Conservation (phyloP, 345 rosid species). For the Carallia brachiata region DNA sequence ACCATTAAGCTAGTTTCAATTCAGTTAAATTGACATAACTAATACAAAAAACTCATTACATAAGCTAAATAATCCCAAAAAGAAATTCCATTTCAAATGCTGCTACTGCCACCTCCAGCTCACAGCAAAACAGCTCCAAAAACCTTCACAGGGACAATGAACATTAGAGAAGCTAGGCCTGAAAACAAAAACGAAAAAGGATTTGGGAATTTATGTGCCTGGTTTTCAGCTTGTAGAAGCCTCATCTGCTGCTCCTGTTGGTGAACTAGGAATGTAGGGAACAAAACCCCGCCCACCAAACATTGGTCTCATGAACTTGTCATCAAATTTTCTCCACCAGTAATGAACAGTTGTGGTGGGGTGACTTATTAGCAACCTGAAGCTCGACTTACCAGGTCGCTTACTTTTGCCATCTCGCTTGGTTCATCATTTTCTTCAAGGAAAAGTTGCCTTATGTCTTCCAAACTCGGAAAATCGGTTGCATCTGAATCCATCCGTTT, state of each 20-base stretch:
- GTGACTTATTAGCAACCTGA: constrained; percentile 45
- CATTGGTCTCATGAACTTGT: constrained; percentile 61
- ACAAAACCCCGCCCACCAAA: constrained; percentile 74
- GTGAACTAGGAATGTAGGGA: constrained; percentile 50
- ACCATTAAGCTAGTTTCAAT: too few relatives aligned
- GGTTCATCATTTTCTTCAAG: constrained; percentile 50
- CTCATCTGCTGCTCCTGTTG: constrained; percentile 42
- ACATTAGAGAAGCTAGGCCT: too few relatives aligned
- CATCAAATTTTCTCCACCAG: constrained; percentile 70
- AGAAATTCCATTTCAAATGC: too few relatives aligned
- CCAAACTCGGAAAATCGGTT: constrained; percentile 45
- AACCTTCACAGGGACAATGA: too few relatives aligned
- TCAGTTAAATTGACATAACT: too few relatives aligned
- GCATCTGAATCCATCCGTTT: constrained; percentile 43
- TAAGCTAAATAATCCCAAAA: too few relatives aligned
- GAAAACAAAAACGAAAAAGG: neutral
- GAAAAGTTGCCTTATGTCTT: constrained; percentile 50
- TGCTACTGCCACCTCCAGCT: too few relatives aligned
- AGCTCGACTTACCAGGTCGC: constrained; percentile 24
- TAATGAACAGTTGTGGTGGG: constrained; percentile 55
- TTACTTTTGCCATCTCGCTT: constrained; percentile 24
- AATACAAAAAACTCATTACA: too few relatives aligned
- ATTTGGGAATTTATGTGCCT: neutral
- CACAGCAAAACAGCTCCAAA: too few relatives aligned
- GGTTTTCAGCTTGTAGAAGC: constrained; percentile 17